Evolutionary conservation across 2,329 filamentous ascomycete species (phyloP).

Genomic region (Penicillium brasilianum): DNA sequence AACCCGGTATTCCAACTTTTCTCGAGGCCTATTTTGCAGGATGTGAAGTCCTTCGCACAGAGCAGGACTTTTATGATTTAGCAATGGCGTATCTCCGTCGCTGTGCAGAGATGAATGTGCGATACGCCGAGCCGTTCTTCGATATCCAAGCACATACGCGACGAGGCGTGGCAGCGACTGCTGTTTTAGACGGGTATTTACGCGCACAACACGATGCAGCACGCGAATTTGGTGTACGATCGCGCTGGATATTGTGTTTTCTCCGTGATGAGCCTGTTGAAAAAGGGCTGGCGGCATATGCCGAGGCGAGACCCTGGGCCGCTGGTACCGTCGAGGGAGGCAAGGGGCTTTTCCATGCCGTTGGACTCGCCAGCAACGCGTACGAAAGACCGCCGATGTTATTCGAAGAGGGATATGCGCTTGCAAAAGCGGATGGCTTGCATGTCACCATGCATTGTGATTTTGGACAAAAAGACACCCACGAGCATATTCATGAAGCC

Average conservation of each 20-base stretch:
- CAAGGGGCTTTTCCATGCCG: constrained; percentile 51
- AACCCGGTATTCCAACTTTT: constrained; percentile 37
- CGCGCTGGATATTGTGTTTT: constrained; percentile 52
- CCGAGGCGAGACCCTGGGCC: constrained; percentile 45
- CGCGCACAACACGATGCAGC: constrained; percentile 40
- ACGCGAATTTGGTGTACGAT: constrained; percentile 34
- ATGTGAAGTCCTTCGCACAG: constrained; percentile 35
- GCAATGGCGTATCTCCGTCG: constrained; percentile 47
- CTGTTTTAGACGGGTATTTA: constrained; percentile 45
- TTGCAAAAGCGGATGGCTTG: constrained; percentile 24
- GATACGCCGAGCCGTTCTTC: constrained; percentile 51
- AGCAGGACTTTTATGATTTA: constrained; percentile 49
- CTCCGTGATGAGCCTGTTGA: constrained; percentile 48
- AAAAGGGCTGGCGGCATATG: constrained; percentile 48
- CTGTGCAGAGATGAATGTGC: constrained; percentile 44
- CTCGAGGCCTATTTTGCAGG: constrained; percentile 40
- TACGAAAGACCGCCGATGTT: constrained; percentile 52
- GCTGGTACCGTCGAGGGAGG: constrained; percentile 29
- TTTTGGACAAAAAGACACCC: constrained; percentile 56
- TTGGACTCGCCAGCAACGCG: constrained; percentile 56
- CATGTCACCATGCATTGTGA: constrained; percentile 58
- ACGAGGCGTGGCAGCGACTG: constrained; percentile 39
- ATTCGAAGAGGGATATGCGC: constrained; percentile 50
- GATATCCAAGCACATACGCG: constrained; percentile 51
- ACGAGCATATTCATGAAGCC: constrained; percentile 50